Base-by-base conservation (phyloP, 768 basidiomycete species). In the Sporobolomyces pararoseus region DNA sequence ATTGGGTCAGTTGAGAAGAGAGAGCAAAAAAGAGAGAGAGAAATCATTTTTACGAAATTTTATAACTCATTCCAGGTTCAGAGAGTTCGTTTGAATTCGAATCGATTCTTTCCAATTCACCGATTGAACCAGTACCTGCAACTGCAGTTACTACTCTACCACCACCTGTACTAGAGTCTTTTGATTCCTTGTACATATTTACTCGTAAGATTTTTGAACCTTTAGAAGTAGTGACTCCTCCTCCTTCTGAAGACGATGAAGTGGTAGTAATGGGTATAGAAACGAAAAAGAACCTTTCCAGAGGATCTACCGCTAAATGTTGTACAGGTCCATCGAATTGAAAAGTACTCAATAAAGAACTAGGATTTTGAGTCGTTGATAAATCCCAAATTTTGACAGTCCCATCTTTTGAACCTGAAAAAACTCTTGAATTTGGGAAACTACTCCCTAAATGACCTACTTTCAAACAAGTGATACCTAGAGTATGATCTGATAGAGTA, bases 361-460 rank as follows among this genome's bases (percentile, higher is more conserved):
- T 87, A 9, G 52, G 42, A 4, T 17, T 87, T 82, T 58, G 84
- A 84, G 0, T 90, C 86, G 19, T 88, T 82, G 25, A 89, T 80
- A 79, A 91, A 89, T 90, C 91, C 92, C 37, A 91, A 79, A 91
- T 90, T 83, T 98, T 98, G 78, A 91, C 90, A 32, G 90, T 89
- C 70, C 91, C 90, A 78, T 98, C 96, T 55, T 89, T 78, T 0
- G 90, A 90, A 4, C 89, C 85, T 1, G 93, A 90, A 72, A 94
- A 82, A 34, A 89, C 80, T 69, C 89, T 85, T 79, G 87, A 89
- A 64, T 81, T 85, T 21, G 89, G 91, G 79, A 90, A 94, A 7
- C 82, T 72, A 19, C n/a, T n/a, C n/a, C 93, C 92, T 47, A 90
- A 78, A 7, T 50, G 7, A 17, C 94, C 91, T 70, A 91, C 88